Conservation (phyloP, 176 grass and related monocot genomes). For the Rhynchospora pubera region DNA sequence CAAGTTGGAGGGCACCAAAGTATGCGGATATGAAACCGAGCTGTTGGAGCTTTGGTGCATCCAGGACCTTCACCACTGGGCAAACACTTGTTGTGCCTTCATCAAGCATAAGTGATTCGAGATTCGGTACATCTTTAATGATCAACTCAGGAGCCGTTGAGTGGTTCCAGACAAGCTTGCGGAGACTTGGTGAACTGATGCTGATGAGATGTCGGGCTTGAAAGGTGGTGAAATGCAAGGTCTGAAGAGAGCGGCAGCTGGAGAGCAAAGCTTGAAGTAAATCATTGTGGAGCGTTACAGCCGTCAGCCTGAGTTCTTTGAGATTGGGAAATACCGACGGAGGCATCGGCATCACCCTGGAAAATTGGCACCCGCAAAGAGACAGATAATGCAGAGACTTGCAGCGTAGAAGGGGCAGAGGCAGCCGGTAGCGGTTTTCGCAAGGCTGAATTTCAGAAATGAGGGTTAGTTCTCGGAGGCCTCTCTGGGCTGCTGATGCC, state of each 20-base stretch:
- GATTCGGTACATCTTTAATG: constrained; percentile 5
- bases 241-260: background rate
- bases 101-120: background rate
- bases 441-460: background rate
- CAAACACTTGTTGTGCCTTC: background rate
- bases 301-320: background rate
- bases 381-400: background rate
- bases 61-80: background rate
- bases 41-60: background rate
- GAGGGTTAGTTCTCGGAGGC: background rate
- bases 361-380: background rate
- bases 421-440: background rate
- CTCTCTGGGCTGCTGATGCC: background rate
- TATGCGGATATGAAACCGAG: background rate
- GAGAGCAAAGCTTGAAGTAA: background rate
- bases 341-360: background rate
- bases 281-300: background rate
- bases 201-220: background rate
- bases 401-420: background rate
- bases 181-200: background rate
- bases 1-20: no score
- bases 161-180: background rate
- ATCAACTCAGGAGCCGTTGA: background rate
- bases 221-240: background rate
- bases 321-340: background rate